Percentiles rank a stretch among this genome's conserved stretches.
Conservation (phyloP, 768 basidiomycete species). For the Phaeolepiota aurea region DNA sequence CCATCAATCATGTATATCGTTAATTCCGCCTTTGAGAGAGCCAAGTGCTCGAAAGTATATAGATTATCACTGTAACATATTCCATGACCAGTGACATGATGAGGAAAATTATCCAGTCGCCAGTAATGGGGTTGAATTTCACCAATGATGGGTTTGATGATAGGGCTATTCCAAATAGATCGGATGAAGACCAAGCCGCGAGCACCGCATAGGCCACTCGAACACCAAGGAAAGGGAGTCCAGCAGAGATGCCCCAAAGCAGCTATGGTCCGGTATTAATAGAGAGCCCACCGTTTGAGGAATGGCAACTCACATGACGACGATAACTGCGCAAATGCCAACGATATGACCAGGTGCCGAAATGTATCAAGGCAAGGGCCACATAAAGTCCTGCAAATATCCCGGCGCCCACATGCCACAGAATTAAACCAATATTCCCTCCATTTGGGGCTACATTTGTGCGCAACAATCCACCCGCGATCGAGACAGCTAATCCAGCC, state of each 20-base stretch:
- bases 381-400: constrained; percentile 35
- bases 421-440: constrained; percentile 23
- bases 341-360: constrained; percentile 36
- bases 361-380: constrained; percentile 27
- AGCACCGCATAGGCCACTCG: constrained; percentile 52
- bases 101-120: constrained; percentile 51
- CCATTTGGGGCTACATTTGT: constrained; percentile 23
- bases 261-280: constrained; percentile 28
- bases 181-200: constrained; percentile 47
- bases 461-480: constrained; percentile 40
- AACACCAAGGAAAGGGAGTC: constrained; percentile 53
- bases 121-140: constrained; percentile 48
- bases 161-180: constrained; percentile 26
- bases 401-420: constrained; percentile 34
- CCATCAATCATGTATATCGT: not conserved
- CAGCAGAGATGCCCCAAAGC: constrained; percentile 41
- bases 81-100: constrained; percentile 57
- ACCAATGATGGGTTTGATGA: constrained; percentile 35
- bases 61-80: constrained; percentile 40
- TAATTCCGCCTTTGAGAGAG: constrained; percentile 22
- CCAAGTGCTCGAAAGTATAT: constrained; percentile 36
- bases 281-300: not conserved
- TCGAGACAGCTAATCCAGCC: constrained; percentile 29
- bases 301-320: constrained; percentile 25
- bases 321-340: constrained; percentile 38